These are phyloP conservation scores for Nematodospora valgi DNA, from an alignment of 805 yeast genomes.

Conservation along the genomic window DNA sequence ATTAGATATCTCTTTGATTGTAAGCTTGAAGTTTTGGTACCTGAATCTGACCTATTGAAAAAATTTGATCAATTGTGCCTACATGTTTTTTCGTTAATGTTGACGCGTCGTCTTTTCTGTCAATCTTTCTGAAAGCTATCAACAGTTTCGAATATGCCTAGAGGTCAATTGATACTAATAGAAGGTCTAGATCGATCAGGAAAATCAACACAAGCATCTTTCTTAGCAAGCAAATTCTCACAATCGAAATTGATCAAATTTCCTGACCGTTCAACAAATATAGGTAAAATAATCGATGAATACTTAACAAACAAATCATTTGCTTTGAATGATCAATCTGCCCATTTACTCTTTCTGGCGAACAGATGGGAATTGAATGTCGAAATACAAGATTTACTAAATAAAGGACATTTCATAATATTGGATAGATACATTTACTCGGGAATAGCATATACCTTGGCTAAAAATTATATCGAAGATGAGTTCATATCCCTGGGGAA, in stretches of 20 bases:
- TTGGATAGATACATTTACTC: constrained; percentile 89
- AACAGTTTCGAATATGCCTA: constrained; percentile 8
- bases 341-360: constrained; percentile 86
- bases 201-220: constrained; percentile 74
- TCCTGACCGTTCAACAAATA: constrained; percentile 82
- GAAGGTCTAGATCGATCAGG: constrained; percentile 97
- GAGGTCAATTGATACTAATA: constrained; percentile 76
- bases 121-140: not conserved
- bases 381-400: constrained; percentile 42
- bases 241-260: constrained; percentile 57
- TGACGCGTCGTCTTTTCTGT: too few species aligned
- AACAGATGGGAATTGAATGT: constrained; percentile 85
- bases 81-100: too few species aligned
- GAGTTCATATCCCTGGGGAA: constrained; percentile 4
- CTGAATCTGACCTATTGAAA: too few species aligned
- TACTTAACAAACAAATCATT: constrained; percentile 57
- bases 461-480: constrained; percentile 57
- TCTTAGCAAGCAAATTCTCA: constrained; percentile 21
- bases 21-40: too few species aligned
- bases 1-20: too few species aligned
- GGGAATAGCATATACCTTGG: constrained; percentile 88
- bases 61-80: too few species aligned
- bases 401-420: constrained; percentile 56
- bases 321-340: constrained; percentile 67
- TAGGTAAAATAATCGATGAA: constrained; percentile 73